These are phyloP conservation scores for Xylariales sp. DNA, from an alignment of 2,329 filamentous ascomycete genomes.

Conservation along the genomic window DNA sequence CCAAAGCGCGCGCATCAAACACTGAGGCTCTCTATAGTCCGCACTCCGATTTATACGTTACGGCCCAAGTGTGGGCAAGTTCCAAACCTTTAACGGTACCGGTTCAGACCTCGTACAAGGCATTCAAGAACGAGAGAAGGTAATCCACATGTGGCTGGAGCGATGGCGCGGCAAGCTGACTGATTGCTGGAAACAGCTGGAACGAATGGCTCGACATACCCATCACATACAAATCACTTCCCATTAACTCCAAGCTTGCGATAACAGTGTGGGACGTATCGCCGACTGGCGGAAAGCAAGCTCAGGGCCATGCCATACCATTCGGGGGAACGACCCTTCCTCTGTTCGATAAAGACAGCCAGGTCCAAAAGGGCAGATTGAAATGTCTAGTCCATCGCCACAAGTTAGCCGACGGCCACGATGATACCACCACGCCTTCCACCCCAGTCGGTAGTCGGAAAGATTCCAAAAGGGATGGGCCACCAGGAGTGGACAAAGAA, in stretches of 20 bases:
- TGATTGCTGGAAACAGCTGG: constrained; percentile 53
- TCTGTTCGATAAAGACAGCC: constrained; percentile 90
- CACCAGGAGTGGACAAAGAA: constrained; percentile 60
- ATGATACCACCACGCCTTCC: constrained; percentile 74
- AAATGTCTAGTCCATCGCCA: constrained; percentile 84
- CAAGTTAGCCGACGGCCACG: constrained; percentile 79
- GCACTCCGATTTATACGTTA: constrained; percentile 87
- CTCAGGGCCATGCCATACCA: constrained; percentile 74
- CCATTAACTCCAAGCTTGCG: constrained; percentile 76
- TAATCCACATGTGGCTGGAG: constrained; percentile 19
- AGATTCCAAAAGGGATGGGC: constrained; percentile 43
- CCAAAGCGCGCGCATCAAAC: too few species aligned
- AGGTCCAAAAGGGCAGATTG: constrained; percentile 84
- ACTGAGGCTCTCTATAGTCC: too few species aligned
- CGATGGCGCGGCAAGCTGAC: constrained; percentile 8
- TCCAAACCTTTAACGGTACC: constrained; percentile 92
- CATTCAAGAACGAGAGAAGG: constrained; percentile 73
- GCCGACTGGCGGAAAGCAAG: constrained; percentile 66
- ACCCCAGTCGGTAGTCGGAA: constrained; percentile 52
- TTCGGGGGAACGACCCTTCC: constrained; percentile 92
- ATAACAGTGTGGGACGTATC: constrained; percentile 96
- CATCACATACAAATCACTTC: constrained; percentile 77
- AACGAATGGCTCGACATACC: constrained; percentile 95
- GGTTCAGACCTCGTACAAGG: constrained; percentile 86
- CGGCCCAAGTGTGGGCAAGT: constrained; percentile 89